These are phyloP conservation scores for Leishmania amazonensis DNA, from an alignment of 208 protist species.

Conservation along the genomic window DNA sequence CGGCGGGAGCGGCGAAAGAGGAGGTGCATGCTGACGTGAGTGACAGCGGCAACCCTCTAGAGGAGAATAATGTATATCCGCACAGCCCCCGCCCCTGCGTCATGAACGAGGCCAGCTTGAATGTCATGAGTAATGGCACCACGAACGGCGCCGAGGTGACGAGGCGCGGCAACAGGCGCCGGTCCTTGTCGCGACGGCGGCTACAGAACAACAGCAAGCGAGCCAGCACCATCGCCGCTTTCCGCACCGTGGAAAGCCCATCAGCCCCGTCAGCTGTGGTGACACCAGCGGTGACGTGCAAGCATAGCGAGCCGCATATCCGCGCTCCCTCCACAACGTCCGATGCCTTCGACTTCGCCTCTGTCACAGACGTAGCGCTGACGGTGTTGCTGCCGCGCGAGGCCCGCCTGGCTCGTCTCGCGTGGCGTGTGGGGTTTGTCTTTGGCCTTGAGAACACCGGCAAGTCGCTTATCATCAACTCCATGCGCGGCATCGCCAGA, in stretches of 20 bases:
- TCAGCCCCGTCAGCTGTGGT: background rate
- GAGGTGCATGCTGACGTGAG: background rate
- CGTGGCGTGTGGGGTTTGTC: conserved; percentile 70
- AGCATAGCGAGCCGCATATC: background rate
- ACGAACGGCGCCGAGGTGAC: no score
- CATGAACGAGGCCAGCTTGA: background rate
- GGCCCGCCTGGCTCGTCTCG: conserved; percentile 47
- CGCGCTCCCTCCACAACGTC: background rate
- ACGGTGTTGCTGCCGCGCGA: conserved; percentile 76
- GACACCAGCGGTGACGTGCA: background rate
- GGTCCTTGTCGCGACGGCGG: conserved; percentile 9
- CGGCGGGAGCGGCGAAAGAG: background rate
- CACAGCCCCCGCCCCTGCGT: background rate
- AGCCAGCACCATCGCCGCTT: background rate
- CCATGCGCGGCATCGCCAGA: conserved; percentile 58
- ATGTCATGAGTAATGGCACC: background rate
- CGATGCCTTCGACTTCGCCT: conserved; percentile 58
- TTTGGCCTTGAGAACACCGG: conserved; percentile 83
- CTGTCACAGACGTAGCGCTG: conserved; percentile 61
- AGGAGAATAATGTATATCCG: background rate
- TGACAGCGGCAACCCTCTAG: background rate
- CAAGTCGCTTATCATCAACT: conserved; percentile 85
- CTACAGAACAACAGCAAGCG: conserved; percentile 4
- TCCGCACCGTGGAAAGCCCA: background rate
- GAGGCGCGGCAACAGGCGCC: background rate